phyloP scores from a whole-genome alignment of 78 protist species.

The Dictyostelium purpureum region DNA sequence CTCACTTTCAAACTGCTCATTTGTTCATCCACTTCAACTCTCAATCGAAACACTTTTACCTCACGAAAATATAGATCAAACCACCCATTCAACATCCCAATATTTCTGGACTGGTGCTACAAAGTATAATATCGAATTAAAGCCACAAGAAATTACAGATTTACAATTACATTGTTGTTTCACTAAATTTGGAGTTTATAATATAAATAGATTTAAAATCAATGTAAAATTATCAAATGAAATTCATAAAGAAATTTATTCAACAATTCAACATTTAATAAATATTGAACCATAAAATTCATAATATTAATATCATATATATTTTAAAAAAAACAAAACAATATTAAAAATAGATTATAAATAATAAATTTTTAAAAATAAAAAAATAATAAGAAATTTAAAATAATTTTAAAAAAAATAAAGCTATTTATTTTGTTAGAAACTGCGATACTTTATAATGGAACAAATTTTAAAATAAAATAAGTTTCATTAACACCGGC shows the following conservation, averaged over 20 bases:
- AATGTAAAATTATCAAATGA: conserved; percentile 60
- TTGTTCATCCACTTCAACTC: background rate
- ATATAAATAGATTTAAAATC: conserved; percentile 61
- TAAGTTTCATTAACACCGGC: background rate
- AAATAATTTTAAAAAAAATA: too few relatives aligned
- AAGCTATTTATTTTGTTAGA: too few relatives aligned
- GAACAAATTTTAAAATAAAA: conserved; percentile 6
- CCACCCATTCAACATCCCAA: conserved; percentile 23
- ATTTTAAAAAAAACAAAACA: too few relatives aligned
- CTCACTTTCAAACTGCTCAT: conserved; percentile 56
- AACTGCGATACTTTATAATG: too few relatives aligned
- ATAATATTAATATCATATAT: too few relatives aligned
- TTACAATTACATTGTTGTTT: conserved; percentile 29
- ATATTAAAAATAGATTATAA: too few relatives aligned
- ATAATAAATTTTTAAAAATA: too few relatives aligned
- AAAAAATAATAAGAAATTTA: too few relatives aligned
- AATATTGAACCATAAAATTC: conserved; percentile 34
- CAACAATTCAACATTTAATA: conserved; percentile 68
- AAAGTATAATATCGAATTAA: conserved; percentile 13
- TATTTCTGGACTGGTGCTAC: conserved; percentile 76
- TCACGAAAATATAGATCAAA: conserved; percentile 35
- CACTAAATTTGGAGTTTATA: conserved; percentile 30
- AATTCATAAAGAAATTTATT: conserved; percentile 41
- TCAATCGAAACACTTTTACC: conserved; percentile 34
- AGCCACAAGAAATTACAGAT: conserved; percentile 29